Evolutionary conservation across 2,329 filamentous ascomycete species (phyloP), one percentile per base, ranked within the genome.

Genomic region (Aspergillus awamori): DNA sequence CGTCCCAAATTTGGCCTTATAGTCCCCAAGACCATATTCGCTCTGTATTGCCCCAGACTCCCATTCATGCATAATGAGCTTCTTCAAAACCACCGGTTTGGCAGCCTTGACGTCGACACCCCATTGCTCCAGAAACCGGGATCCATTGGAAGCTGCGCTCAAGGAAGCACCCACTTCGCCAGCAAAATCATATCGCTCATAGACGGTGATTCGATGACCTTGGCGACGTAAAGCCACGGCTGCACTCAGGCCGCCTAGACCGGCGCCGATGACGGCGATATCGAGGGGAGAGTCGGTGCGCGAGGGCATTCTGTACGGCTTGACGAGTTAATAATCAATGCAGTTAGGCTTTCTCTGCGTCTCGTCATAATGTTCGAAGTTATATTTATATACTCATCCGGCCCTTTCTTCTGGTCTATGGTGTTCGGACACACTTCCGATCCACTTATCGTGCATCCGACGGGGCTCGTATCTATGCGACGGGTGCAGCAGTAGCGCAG

Each of bases 51-150:
- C 58, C 1, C 73, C 72, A n/a, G 65, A 65, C 1, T 53, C 48
- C 68, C 70, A 73, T n/a, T 72, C 67, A 52, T 71, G 73, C 64
- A 70, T 69, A 11, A 75, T 72, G 13, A 74, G 60, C n/a, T 70
- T 69, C 53, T 68, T 66, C 8, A 75, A 59, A 26, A 73, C 63
- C 2, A 74, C 70, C 62, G 68, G 68, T 30, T 68, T 65, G 3
- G 63, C 68, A 17, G 51, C 60, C 11, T 58, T 54, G 4, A 71
- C 58, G 47, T 71, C 66, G 2, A 71, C 67, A 0, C 65, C 67
- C 69, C 69, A 71, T 54, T 69, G 47, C 26, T 66, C 63, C 1
- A 71, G 57, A 17, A 66, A 69, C 0, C 60, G 59, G 1, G 65
- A 65, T 20, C 69, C 69, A 47, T 70, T 71, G 1, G 67, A 63